These are phyloP conservation scores for Candida ipomoeae DNA, from an alignment of 805 yeast species.

Conservation along the genomic window DNA sequence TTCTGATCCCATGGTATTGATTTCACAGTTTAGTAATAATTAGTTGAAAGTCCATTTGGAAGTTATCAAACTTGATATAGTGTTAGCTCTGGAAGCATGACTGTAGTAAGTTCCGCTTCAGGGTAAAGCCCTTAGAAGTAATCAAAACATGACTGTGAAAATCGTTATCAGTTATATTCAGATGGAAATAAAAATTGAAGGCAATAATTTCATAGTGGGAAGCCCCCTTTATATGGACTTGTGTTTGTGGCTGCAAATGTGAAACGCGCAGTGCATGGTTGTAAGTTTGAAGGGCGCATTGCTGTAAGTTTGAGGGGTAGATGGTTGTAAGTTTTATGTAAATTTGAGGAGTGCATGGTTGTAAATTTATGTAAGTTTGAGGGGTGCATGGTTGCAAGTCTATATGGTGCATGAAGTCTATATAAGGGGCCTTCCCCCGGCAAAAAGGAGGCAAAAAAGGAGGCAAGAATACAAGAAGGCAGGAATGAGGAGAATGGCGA, in stretches of 20 bases:
- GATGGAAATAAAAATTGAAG: too few species aligned
- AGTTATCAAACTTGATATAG: too few species aligned
- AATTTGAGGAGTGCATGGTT: neutral
- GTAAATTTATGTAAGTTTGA: neutral
- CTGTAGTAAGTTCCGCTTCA: too few species aligned
- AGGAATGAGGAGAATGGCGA: neutral
- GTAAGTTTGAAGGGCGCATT: neutral
- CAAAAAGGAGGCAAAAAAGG: neutral
- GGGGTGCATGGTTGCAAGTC: neutral
- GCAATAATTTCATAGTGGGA: neutral
- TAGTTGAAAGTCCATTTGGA: too few species aligned
- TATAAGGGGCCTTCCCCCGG: neutral
- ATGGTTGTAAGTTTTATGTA: neutral
- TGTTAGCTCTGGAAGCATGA: too few species aligned
- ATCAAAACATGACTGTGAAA: too few species aligned
- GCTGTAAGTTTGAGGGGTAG: neutral
- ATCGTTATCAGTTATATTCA: too few species aligned
- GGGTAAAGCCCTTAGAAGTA: too few species aligned
- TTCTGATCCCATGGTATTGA: too few species aligned
- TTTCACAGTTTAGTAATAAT: too few species aligned
- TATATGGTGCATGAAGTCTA: neutral
- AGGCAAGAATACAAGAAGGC: too few species aligned
- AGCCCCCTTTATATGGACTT: neutral
- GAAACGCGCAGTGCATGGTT: slow-evolving; percentile 1
- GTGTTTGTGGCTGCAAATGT: slow-evolving; percentile 1